A percentile compares a stretch with the other conserved stretches of the same genome.
phyloP scores from a whole-genome alignment of 2,329 filamentous ascomycete species.

The Onygena corvina region DNA sequence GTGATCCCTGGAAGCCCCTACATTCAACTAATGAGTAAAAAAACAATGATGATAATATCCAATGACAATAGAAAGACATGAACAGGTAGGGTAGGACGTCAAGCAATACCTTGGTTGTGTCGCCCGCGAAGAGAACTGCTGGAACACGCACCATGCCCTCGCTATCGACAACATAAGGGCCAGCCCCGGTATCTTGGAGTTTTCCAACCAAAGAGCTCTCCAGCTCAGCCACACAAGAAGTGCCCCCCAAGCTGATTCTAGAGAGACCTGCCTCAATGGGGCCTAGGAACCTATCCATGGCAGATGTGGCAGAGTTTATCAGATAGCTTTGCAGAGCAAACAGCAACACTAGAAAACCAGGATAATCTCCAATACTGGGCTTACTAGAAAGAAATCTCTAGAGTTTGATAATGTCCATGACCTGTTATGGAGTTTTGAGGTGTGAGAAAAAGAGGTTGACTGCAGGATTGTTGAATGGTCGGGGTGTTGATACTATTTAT shows the following conservation, averaged over 20 bases:
- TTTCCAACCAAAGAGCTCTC: background rate
- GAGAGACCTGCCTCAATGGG: background rate
- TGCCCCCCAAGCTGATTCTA: background rate
- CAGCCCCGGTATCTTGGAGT: background rate
- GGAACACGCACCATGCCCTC: background rate
- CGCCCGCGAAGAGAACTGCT: slow-evolving; percentile 1
- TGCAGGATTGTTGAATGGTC: too few species aligned
- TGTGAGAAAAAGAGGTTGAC: too few species aligned
- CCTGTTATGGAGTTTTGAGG: too few species aligned
- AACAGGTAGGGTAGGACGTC: background rate
- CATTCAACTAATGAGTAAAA: background rate
- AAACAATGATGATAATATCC: background rate
- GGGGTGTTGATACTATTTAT: too few species aligned
- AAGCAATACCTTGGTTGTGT: background rate
- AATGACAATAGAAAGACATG: background rate
- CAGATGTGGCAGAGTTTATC: background rate
- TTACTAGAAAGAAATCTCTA: too few species aligned
- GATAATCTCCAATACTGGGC: too few species aligned
- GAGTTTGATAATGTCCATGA: too few species aligned
- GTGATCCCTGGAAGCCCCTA: background rate
- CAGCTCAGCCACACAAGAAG: background rate
- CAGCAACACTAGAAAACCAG: background rate
- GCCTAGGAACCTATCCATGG: background rate
- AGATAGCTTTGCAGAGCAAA: background rate
- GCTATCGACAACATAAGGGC: background rate